Evolutionary conservation across 192 early-diverging fungal genomes (phyloP).

Genomic region (Hyaloraphidium curvatum): DNA sequence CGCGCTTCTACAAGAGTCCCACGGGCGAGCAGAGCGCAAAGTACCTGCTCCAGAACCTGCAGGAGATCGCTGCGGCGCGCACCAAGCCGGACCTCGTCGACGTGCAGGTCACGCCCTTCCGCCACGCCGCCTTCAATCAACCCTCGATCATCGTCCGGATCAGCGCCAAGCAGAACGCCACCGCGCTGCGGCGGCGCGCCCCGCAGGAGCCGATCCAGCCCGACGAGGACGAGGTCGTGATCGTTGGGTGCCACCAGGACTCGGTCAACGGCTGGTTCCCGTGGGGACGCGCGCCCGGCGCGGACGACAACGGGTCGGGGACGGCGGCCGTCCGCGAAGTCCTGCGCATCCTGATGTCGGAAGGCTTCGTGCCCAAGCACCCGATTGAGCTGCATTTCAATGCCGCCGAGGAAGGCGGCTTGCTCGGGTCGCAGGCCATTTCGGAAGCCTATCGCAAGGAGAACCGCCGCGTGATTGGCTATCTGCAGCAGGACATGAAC

Average conservation of each 20-base stretch:
- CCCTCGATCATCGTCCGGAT: conserved; percentile 69
- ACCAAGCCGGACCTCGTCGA: conserved; percentile 13
- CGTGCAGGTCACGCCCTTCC: conserved; percentile 51
- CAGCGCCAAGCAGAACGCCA: conserved; percentile 23
- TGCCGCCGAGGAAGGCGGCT: conserved; percentile 72
- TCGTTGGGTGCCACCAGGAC: conserved; percentile 83
- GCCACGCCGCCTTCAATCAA: conserved; percentile 56
- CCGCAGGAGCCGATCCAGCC: background rate
- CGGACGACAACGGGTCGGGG: conserved; percentile 79
- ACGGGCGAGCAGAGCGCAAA: conserved; percentile 41
- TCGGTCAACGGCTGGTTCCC: background rate
- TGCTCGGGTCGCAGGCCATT: conserved; percentile 75
- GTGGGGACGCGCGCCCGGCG: background rate
- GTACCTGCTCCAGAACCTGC: conserved; percentile 45
- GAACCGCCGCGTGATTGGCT: conserved; percentile 11
- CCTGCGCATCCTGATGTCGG: conserved; percentile 47
- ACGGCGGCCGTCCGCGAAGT: conserved; percentile 77
- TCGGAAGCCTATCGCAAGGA: conserved; percentile 41
- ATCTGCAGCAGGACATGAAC: conserved; percentile 67
- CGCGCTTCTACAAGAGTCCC: conserved; percentile 70
- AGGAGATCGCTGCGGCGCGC: conserved; percentile 16
- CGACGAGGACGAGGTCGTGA: conserved; percentile 40
- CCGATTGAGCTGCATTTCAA: conserved; percentile 91
- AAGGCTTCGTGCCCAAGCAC: conserved; percentile 42
- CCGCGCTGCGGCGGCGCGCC: conserved; percentile 10